Conservation (phyloP, 192 early-diverging fungal genomes). For the Coemansia reversa region DNA sequence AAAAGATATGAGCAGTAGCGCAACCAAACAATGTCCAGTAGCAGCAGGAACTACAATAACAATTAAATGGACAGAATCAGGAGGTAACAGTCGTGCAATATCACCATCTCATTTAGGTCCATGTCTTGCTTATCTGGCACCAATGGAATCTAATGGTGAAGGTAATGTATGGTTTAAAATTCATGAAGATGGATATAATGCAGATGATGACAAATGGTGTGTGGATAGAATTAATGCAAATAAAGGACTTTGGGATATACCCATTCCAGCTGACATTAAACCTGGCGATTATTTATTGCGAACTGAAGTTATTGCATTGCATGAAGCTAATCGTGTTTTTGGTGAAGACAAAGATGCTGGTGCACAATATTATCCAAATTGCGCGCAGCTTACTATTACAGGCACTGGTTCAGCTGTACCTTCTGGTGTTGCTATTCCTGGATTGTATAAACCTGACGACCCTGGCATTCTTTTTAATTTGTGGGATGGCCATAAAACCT, state of each 20-base stretch:
- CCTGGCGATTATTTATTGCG: conserved; percentile 27
- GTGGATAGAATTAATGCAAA: conserved; percentile 13
- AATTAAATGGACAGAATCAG: background rate
- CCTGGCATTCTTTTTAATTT: conserved; percentile 19
- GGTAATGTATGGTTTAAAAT: conserved; percentile 24
- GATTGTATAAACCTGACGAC: conserved; percentile 15
- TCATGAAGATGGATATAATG: conserved; percentile 17
- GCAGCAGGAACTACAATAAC: conserved; percentile 14
- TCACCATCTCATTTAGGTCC: conserved; percentile 23
- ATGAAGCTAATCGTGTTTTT: conserved; percentile 2
- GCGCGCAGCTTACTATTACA: conserved; percentile 15
- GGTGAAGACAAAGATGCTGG: background rate
- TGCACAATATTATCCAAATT: conserved; percentile 35
- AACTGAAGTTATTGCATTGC: conserved; percentile 27
- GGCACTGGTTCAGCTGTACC: background rate
- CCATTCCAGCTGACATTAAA: conserved; percentile 17
- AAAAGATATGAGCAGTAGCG: background rate
- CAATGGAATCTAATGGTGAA: conserved; percentile 8
- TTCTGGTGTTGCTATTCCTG: conserved; percentile 13
- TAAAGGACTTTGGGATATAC: conserved; percentile 13
- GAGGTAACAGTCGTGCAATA: conserved; percentile 6
- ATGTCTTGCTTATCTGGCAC: conserved; percentile 19
- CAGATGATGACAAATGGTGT: conserved; percentile 12
- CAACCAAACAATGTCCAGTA: conserved; percentile 7
- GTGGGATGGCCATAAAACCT: background rate